Percentiles rank a stretch among this genome's conserved stretches.
phyloP scores from a whole-genome alignment of 208 protist species.

The Leishmania mexicana region DNA sequence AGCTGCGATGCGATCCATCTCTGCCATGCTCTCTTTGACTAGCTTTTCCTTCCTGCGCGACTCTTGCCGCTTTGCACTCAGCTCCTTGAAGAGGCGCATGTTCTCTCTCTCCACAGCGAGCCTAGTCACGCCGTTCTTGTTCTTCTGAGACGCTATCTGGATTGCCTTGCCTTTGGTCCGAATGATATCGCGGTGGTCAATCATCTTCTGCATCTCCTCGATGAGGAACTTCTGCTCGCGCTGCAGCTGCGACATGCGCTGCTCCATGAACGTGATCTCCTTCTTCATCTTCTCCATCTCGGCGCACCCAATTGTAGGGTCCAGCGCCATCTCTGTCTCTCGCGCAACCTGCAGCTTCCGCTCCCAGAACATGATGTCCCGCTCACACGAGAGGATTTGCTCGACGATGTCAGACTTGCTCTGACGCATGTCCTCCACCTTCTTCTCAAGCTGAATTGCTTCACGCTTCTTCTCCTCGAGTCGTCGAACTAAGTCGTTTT shows the following conservation, averaged over 20 bases:
- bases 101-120: constrained; percentile 89
- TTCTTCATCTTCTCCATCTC: constrained; percentile 96
- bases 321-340: constrained; percentile 95
- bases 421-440: constrained; percentile 80
- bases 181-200: constrained; percentile 93
- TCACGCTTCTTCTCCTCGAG: constrained; percentile 93
- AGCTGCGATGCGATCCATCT: constrained; percentile 75
- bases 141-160: constrained; percentile 60
- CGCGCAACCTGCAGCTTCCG: constrained; percentile 96
- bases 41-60: constrained; percentile 75
- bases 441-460: constrained; percentile 85
- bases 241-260: constrained; percentile 90
- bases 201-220: constrained; percentile 95
- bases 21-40: constrained; percentile 83
- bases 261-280: constrained; percentile 96
- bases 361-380: constrained; percentile 96
- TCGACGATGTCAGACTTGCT: constrained; percentile 84
- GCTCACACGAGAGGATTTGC: constrained; percentile 91
- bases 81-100: constrained; percentile 82
- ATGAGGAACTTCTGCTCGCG: constrained; percentile 93
- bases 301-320: constrained; percentile 92
- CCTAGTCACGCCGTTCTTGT: constrained; percentile 69
- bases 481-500: constrained; percentile 89
- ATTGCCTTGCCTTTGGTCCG: constrained; percentile 92
- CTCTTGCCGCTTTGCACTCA: constrained; percentile 88